Evolutionary conservation across 768 basidiomycete genomes (phyloP).

Genomic region (Collybia mongolica): DNA sequence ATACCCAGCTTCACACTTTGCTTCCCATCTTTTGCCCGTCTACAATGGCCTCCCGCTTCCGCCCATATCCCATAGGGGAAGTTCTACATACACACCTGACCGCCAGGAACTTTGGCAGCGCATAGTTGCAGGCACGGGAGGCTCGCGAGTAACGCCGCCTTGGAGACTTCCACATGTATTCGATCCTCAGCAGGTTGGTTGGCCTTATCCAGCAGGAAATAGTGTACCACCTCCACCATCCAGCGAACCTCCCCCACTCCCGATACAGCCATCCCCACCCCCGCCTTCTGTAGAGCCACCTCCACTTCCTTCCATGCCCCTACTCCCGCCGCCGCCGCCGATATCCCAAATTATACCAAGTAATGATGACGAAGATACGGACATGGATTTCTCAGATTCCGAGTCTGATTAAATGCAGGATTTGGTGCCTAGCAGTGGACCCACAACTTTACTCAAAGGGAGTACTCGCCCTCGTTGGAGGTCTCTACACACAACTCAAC

Average conservation of each 20-base stretch:
- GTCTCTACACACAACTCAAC: too few relatives aligned
- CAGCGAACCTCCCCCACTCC: slow-evolving; percentile 9
- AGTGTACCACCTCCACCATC: slow-evolving; percentile 1
- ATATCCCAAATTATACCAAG: background rate
- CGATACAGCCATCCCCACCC: slow-evolving; percentile 6
- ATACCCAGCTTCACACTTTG: slow-evolving; percentile 62
- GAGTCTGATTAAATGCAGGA: background rate
- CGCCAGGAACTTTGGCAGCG: slow-evolving; percentile 39
- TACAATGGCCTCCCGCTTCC: slow-evolving; percentile 44
- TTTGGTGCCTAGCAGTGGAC: too few relatives aligned
- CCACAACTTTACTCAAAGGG: too few relatives aligned
- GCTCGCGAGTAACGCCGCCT: background rate
- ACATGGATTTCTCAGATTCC: slow-evolving; percentile 31
- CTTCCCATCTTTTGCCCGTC: slow-evolving; percentile 50
- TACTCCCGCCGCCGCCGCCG: background rate
- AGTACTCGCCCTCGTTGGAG: too few relatives aligned
- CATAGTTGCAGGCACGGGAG: slow-evolving; percentile 24
- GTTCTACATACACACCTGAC: slow-evolving; percentile 33
- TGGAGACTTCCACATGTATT: slow-evolving; percentile 15
- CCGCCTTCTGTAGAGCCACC: background rate
- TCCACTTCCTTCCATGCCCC: background rate
- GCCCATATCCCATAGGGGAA: slow-evolving; percentile 21
- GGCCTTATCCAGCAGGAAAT: background rate
- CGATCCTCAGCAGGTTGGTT: slow-evolving; percentile 1
- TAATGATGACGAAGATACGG: slow-evolving; percentile 13